Conservation (phyloP, 2,329 filamentous ascomycete species). For the Sporothrix dimorphospora region DNA sequence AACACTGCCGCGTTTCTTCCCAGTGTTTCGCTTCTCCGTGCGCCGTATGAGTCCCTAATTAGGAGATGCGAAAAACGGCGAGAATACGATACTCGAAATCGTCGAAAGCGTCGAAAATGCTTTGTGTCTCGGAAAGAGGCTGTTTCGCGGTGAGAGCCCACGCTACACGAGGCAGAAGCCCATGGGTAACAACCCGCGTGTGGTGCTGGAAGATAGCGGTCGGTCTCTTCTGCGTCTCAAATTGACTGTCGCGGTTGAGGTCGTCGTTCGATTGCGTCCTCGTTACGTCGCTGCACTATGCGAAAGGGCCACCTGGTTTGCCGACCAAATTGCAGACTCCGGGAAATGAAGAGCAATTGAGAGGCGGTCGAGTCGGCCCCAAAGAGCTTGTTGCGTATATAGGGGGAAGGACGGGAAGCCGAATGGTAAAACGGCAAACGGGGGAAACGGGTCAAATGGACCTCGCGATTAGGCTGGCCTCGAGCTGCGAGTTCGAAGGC, state of each 20-base stretch:
- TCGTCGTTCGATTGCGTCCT: not conserved
- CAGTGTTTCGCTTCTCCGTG: not conserved
- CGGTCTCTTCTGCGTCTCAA: not conserved
- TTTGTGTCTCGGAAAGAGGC: not conserved
- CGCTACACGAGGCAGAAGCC: conserved; percentile 23
- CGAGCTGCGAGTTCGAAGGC: not conserved
- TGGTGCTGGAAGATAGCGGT: not conserved
- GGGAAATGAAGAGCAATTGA: conserved; percentile 14
- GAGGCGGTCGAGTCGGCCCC: not conserved
- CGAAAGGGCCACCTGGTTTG: not conserved
- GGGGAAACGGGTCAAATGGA: conserved; percentile 5
- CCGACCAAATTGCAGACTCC: not conserved
- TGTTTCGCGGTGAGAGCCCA: not conserved
- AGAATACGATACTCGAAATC: not conserved
- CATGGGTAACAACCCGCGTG: conserved; percentile 13
- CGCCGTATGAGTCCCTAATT: not conserved
- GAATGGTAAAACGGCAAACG: conserved; percentile 14
- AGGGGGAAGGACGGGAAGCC: not conserved
- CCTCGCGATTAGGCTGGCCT: conserved; percentile 17
- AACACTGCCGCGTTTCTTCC: not conserved
- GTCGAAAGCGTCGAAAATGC: not conserved
- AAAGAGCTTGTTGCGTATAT: not conserved
- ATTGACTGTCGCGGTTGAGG: not conserved
- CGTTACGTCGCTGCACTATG: not conserved
- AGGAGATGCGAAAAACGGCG: no score